Evolutionary conservation across 192 early-diverging fungal species (phyloP), one percentile per base, ranked within the genome.

Genomic region (Coemansia biformis): DNA sequence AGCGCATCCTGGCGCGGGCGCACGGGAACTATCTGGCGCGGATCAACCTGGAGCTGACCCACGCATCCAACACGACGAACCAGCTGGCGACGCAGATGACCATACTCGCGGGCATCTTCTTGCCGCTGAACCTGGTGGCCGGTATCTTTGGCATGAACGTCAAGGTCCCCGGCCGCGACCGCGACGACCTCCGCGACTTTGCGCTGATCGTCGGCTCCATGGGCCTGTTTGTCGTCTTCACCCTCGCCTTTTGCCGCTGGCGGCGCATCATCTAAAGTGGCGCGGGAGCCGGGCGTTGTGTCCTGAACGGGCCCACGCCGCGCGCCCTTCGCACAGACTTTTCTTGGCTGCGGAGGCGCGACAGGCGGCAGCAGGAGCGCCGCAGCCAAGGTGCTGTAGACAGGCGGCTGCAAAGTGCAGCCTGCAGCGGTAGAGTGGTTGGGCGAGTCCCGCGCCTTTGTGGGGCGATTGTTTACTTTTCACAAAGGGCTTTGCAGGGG

Each of bases 1-100:
- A 93, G 53, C 78, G 81, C 30, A 90, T 86, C 26, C 70, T 93
- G 29, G 76, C 83, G 6, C 57, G 89, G 17, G 76, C 85, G 0
- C 88, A 93, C 59, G 77, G 79, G 17, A 93, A 93, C 63, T 93
- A 91, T 54, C 69, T 93, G 19, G 90, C 90, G 13, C 86, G 89
- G 46, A 87, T 93, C 43, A 81, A 79, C 19, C 81, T 93, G 16
- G 89, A 91, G 55, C 77, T 91, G 59, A 86, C 84, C 6, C 74
- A 83, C 48, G 78, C 81, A 22, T 80, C 75, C 8, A 63, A 63
- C 30, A 63, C 59, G 4, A 71, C 67, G 26, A 71, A 71, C 41
- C 51, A 63, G 51, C 56, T 71, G 37, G 61, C 61, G 2, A 63
- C 67, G 33, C 59, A 71, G 39, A 59, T 63, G 59, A 63, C 67